Base-by-base conservation (phyloP, 2,329 filamentous ascomycete species). In the Paraconiothyrium brasiliense region DNA sequence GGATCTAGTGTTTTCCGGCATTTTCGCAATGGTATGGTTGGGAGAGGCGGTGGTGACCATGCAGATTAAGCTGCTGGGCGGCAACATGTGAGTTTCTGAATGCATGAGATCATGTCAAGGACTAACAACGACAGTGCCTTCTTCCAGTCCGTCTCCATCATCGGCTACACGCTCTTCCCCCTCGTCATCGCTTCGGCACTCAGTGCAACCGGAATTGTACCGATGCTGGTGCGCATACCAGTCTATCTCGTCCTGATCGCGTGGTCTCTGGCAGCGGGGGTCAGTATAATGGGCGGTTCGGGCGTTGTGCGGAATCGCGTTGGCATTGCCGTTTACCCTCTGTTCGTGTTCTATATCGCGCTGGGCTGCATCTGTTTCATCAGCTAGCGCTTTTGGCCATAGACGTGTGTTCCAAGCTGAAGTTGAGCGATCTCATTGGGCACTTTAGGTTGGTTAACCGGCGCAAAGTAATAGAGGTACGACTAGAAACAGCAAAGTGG, bases 291-390 rank as follows among this genome's bases (percentile, higher is more conserved):
- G 57, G 94, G 94, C 35, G 95, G 95, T 46, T 97, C 94, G 60
- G 95, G 95, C 13, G 94, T 99, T 48, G 90, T 99, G 66, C 94
- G 94, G 83, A 97, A 98, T 81, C 86, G 95, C 54, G 94, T 98
- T 51, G 92, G 90, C 27, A 89, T 99, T 74, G 95, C 95, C 20
- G 93, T 99, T 24, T 99, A 96, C 76, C 95, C 95, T 59, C 83
- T 99, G 57, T 91, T 97, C 76, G 91, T 98, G 52, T 99, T 98
- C 81, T 99, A 99, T 80, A 84, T 97, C 60, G 92, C 92, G 37
- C 84, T 99, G 69, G 94, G 94, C 57, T 97, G 93, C 78, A 86
- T 99, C 63, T 99, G 95, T 85, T 97, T 98, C 80, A 97, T 99
- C 78, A 97, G 93, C 82, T 97, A 87, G 77, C 49, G 63, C 58